These are phyloP conservation scores for Artemisia argyi DNA, from an alignment of 129 eudicot genomes.

Conservation along the genomic window DNA sequence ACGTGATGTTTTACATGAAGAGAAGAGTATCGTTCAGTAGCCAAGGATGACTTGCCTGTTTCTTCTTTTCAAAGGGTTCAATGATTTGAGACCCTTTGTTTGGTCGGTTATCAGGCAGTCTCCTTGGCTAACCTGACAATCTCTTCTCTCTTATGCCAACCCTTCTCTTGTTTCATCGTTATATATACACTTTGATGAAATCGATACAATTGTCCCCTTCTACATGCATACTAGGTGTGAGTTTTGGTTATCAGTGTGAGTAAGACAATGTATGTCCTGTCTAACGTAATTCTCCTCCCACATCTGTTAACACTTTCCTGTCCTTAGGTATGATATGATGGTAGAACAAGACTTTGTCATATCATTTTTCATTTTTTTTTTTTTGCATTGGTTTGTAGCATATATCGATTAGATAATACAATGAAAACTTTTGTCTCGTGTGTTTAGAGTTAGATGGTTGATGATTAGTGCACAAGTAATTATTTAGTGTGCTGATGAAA, in stretches of 20 bases:
- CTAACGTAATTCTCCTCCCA: too few relatives aligned
- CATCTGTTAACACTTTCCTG: too few relatives aligned
- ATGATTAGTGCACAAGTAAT: background rate
- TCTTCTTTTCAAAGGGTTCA: slow-evolving; percentile 21
- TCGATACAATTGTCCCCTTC: background rate
- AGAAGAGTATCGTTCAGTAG: slow-evolving; percentile 51
- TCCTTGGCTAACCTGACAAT: slow-evolving; percentile 50
- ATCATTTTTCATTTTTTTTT: too few relatives aligned
- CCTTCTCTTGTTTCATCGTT: slow-evolving; percentile 26
- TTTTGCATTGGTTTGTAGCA: too few relatives aligned
- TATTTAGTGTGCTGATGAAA: background rate
- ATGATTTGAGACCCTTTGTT: slow-evolving; percentile 6
- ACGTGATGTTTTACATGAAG: slow-evolving; percentile 48
- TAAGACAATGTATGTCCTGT: too few relatives aligned
- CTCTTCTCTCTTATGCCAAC: slow-evolving; percentile 43
- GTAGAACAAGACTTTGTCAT: too few relatives aligned
- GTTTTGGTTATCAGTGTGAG: too few relatives aligned
- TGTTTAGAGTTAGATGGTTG: background rate
- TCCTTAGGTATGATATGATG: too few relatives aligned
- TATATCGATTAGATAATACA: too few relatives aligned
- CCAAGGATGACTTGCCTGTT: slow-evolving; percentile 81
- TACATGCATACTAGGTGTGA: background rate
- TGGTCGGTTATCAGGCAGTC: slow-evolving; percentile 46
- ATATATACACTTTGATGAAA: background rate
- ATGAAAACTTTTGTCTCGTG: background rate